Evolutionary conservation across 345 rosid genomes (phyloP).

Genomic region (Euphorbia tirucalli): DNA sequence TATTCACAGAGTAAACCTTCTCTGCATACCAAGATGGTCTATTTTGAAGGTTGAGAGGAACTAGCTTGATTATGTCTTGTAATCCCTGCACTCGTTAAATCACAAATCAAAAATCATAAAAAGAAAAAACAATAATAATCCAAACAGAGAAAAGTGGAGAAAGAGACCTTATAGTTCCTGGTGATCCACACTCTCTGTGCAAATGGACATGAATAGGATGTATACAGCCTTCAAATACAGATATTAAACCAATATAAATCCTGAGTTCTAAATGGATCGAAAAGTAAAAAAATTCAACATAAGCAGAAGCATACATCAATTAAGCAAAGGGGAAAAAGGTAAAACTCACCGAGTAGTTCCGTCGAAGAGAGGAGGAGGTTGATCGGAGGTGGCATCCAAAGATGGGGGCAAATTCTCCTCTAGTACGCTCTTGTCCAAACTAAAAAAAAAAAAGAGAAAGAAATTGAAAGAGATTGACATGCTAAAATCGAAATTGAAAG

Average conservation of each 20-base stretch:
- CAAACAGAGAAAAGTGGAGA: too few species aligned
- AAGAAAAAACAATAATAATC: too few species aligned
- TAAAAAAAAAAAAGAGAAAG: neutral
- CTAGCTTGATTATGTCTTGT: constrained; percentile 73
- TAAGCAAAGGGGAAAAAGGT: too few species aligned
- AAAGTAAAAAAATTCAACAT: too few species aligned
- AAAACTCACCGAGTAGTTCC: constrained; percentile 63
- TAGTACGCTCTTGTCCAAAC: constrained; percentile 29
- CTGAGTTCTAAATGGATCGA: too few species aligned
- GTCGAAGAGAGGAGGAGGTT: constrained; percentile 67
- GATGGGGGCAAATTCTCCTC: constrained; percentile 46
- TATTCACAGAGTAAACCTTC: constrained; percentile 71
- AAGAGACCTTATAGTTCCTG: constrained; percentile 70
- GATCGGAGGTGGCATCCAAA: constrained; percentile 53
- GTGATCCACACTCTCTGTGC: constrained; percentile 97
- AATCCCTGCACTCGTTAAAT: constrained; percentile 49
- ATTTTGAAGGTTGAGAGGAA: constrained; percentile 67
- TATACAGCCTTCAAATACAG: constrained; percentile 53
- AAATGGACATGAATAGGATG: constrained; percentile 58
- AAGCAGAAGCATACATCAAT: neutral
- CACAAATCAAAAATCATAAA: too few species aligned
- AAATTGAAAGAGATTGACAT: neutral
- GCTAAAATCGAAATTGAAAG: neutral
- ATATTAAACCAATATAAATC: too few species aligned
- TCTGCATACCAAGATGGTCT: constrained; percentile 91